A percentile compares a stretch with the other conserved stretches of the same genome.
phyloP scores from a whole-genome alignment of 371 early-diverging fungal genomes.

The Syncephalis plumigaleata region DNA sequence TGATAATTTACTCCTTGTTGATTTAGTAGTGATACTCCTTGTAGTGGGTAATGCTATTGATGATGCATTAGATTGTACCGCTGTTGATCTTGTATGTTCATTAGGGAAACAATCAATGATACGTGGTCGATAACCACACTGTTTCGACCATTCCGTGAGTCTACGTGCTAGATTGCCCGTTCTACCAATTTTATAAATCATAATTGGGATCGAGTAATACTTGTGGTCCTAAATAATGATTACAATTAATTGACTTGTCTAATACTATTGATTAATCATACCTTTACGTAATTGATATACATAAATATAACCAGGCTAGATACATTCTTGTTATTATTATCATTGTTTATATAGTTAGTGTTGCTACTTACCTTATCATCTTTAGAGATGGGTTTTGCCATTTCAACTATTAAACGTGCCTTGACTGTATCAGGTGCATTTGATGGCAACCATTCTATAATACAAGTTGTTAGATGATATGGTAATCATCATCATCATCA shows the following conservation, averaged over 20 bases:
- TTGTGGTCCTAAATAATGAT: neutral
- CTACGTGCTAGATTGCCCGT: slow-evolving; percentile 4
- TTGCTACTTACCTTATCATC: slow-evolving; percentile 2
- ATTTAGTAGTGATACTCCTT: no score
- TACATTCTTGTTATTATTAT: no score
- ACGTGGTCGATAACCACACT: slow-evolving; percentile 3
- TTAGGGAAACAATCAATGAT: slow-evolving; percentile 6
- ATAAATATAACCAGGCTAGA: slow-evolving; percentile 6
- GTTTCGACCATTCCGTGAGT: slow-evolving; percentile 4
- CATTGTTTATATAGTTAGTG: no score
- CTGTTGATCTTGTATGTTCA: neutral
- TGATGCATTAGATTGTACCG: no score
- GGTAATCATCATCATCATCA: no score
- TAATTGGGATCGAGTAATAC: neutral
- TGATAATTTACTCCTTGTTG: neutral
- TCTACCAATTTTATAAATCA: slow-evolving; percentile 6
- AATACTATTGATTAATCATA: slow-evolving; percentile 1
- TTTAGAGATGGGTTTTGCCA: slow-evolving; percentile 6
- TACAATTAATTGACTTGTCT: neutral
- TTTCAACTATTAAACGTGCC: slow-evolving; percentile 1
- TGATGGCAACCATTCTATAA: no score
- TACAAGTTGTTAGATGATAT: no score
- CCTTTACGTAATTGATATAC: slow-evolving; percentile 5
- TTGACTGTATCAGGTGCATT: no score
- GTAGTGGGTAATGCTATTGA: no score